These are phyloP conservation scores for Phytophthora pistaciae DNA, from an alignment of 352 stramenopile species.

Conservation along the genomic window DNA sequence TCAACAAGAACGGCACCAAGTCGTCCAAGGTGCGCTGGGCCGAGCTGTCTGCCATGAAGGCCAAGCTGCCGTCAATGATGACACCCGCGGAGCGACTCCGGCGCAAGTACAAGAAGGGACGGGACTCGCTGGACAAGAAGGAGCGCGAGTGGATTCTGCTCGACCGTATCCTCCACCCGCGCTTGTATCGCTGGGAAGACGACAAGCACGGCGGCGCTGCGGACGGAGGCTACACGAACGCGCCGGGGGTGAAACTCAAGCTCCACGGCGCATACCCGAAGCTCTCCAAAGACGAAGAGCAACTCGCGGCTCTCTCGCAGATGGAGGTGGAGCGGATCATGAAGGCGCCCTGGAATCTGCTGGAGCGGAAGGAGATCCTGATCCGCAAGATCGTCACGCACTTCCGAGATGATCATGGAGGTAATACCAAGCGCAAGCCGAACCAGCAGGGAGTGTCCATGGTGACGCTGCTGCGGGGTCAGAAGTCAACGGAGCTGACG, in stretches of 20 bases:
- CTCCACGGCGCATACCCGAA: slow-evolving; percentile 58
- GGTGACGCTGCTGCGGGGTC: slow-evolving; percentile 57
- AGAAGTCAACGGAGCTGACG: slow-evolving; percentile 62
- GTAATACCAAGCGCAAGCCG: slow-evolving; percentile 17
- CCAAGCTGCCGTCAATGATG: slow-evolving; percentile 83
- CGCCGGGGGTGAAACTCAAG: slow-evolving; percentile 34
- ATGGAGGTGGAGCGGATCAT: slow-evolving; percentile 78
- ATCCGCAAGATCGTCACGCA: slow-evolving; percentile 77
- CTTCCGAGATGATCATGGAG: slow-evolving; percentile 64
- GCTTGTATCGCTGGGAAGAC: slow-evolving; percentile 78
- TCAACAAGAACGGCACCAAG: slow-evolving; percentile 47
- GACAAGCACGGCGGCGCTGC: slow-evolving; percentile 34
- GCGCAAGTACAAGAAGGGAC: slow-evolving; percentile 84
- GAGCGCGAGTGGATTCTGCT: slow-evolving; percentile 84
- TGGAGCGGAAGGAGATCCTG: slow-evolving; percentile 79
- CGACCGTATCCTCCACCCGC: slow-evolving; percentile 72
- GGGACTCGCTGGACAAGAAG: slow-evolving; percentile 68
- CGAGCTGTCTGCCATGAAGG: slow-evolving; percentile 78
- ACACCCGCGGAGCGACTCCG: slow-evolving; percentile 73
- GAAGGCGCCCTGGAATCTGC: slow-evolving; percentile 76
- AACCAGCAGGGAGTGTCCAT: slow-evolving; percentile 33
- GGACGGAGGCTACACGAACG: slow-evolving; percentile 29
- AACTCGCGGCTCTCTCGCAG: slow-evolving; percentile 64
- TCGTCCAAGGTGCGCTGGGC: slow-evolving; percentile 76
- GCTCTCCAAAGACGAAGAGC: slow-evolving; percentile 74